phyloP scores from a whole-genome alignment of 129 eudicot genomes.

The Chrysanthemum seticuspe region DNA sequence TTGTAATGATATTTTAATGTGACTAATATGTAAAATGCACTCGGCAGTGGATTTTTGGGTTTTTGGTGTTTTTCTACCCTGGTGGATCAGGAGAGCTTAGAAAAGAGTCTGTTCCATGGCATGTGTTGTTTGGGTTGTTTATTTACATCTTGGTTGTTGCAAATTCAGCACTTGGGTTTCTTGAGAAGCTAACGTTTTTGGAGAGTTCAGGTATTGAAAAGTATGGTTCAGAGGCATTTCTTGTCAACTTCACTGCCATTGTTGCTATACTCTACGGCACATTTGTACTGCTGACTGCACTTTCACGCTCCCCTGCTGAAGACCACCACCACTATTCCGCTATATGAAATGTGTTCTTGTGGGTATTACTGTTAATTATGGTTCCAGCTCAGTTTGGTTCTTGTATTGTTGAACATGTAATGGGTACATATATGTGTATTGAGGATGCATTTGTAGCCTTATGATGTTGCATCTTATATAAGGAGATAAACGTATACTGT shows the following conservation, averaged over 20 bases:
- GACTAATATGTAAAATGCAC: slow-evolving; percentile 16
- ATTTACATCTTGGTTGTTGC: slow-evolving; percentile 75
- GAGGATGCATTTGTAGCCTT: slow-evolving; percentile 10
- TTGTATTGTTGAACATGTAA: slow-evolving; percentile 19
- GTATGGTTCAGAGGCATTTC: slow-evolving; percentile 88
- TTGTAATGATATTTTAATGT: not conserved
- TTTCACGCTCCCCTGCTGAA: slow-evolving; percentile 47
- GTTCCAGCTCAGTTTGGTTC: slow-evolving; percentile 1
- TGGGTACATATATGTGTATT: not conserved
- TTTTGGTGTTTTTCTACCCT: slow-evolving; percentile 86
- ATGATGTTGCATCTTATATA: slow-evolving; percentile 2
- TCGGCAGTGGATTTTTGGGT: slow-evolving; percentile 89
- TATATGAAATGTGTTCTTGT: slow-evolving; percentile 35
- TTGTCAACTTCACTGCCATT: slow-evolving; percentile 94
- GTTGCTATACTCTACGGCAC: slow-evolving; percentile 75
- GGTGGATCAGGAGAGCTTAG: slow-evolving; percentile 68
- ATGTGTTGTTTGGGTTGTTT: slow-evolving; percentile 68
- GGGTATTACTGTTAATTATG: not conserved
- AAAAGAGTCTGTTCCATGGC: slow-evolving; percentile 89
- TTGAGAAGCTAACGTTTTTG: slow-evolving; percentile 92
- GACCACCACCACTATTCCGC: slow-evolving; percentile 67
- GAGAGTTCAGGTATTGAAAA: slow-evolving; percentile 65
- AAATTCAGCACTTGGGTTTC: slow-evolving; percentile 74
- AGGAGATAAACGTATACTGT: not conserved
- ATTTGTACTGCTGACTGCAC: slow-evolving; percentile 66